Evolutionary conservation across 2,329 filamentous ascomycete genomes (phyloP), one percentile per base, ranked within the genome.

Genomic region (Fusarium sp.): DNA sequence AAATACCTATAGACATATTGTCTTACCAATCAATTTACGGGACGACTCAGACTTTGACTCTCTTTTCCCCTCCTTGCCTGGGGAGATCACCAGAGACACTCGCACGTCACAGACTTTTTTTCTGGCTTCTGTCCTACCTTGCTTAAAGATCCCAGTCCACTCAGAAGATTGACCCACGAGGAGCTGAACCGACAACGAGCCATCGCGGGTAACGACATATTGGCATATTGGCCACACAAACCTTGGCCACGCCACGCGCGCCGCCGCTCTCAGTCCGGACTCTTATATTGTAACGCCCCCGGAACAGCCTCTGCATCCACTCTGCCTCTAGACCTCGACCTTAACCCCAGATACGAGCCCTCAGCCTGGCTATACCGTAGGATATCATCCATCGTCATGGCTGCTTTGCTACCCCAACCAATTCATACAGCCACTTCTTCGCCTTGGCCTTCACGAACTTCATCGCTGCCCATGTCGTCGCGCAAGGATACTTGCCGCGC

Each of bases 221-320:
- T 69, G 56, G 47, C 43, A 71, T 71, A 61, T 65, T 70, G 67
- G 67, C 68, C 64, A 57, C 68, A 69, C 52, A 64, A 71, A 70
- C 64, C 53, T 70, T 71, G 51, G 45, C 34, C 56, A 70, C 60
- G 67, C 64, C 68, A 70, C 68, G 64, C 54, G 50, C 60, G 67
- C 59, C 46, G 55, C 67, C 67, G 44, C 59, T 55, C 43, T 62
- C 55, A 65, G 56, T 71, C 60, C 64, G 60, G 67, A 69, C 67
- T 69, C 68, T 70, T 70, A 70, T 70, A 70, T 62, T 60, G 68
- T 50, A 62, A 65, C 68, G 64, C 68, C 64, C 63, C 64, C 64
- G 44, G 58, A 56, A 56, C 31, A 52, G 63, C 67, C 67, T 51
- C 57, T 61, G 44, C 50, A 28, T 59, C 57, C 53, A 53, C 45